Percentiles rank a stretch among this genome's conserved stretches.
Conservation (phyloP, 306 rosid species). For the Macrotyloma uniflorum region DNA sequence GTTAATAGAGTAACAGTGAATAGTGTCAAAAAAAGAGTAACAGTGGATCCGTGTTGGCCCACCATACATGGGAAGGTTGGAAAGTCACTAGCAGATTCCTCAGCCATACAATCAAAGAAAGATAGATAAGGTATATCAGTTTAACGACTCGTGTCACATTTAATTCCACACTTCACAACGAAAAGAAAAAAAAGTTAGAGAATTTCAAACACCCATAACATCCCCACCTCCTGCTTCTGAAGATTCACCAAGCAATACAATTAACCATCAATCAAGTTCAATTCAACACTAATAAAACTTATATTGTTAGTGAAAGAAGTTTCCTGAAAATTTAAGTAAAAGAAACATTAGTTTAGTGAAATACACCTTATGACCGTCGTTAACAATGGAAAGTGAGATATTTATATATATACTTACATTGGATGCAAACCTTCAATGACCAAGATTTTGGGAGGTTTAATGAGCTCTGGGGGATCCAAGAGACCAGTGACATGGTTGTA, state of each 20-base stretch:
- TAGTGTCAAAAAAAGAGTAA: background rate
- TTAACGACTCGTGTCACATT: slow-evolving; percentile 33
- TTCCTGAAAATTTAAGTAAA: background rate
- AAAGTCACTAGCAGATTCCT: slow-evolving; percentile 42
- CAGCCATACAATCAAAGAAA: slow-evolving; percentile 48
- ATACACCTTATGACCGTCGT: background rate
- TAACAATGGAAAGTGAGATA: background rate
- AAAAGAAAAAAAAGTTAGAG: background rate
- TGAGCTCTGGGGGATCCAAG: slow-evolving; percentile 92
- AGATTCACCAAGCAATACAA: slow-evolving; percentile 34
- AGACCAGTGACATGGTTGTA: slow-evolving; percentile 96
- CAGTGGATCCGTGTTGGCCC: slow-evolving; percentile 46
- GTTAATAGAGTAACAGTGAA: slow-evolving; percentile 5
- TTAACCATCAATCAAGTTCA: background rate
- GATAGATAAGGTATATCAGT: slow-evolving; percentile 52
- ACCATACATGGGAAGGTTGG: slow-evolving; percentile 40
- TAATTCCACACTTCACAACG: slow-evolving; percentile 26
- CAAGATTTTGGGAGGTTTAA: slow-evolving; percentile 92
- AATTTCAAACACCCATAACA: slow-evolving; percentile 28
- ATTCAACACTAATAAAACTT: background rate
- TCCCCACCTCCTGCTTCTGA: slow-evolving; percentile 19
- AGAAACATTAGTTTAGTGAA: background rate
- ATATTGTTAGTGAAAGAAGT: background rate
- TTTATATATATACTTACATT: slow-evolving; percentile 59
- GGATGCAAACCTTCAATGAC: slow-evolving; percentile 99